Conservation (phyloP, 495 filamentous ascomycete species). For the Xylaria palmicola region DNA sequence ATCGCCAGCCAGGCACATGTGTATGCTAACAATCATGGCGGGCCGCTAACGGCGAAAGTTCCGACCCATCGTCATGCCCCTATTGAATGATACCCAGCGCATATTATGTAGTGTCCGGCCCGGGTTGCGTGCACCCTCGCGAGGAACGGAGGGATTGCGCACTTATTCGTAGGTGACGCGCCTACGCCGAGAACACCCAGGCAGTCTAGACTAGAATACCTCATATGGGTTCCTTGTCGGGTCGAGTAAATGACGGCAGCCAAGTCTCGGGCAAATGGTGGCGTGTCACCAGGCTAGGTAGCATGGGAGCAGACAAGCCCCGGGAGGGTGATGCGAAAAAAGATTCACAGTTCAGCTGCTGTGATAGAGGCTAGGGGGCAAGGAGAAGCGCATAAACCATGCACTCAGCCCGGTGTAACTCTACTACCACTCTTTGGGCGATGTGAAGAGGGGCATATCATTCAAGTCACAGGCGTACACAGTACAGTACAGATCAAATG, state of each 20-base stretch:
- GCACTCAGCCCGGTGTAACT: background rate
- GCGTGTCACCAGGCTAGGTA: background rate
- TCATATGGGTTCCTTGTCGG: background rate
- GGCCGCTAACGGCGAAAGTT: background rate
- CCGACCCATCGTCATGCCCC: background rate
- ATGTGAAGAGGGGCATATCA: background rate
- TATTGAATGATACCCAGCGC: background rate
- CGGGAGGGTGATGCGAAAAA: background rate
- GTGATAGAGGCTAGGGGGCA: background rate
- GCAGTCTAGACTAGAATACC: background rate
- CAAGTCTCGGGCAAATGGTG: background rate
- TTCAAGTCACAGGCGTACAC: background rate
- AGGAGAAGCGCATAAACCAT: background rate
- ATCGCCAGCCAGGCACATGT: slow-evolving; percentile 2
- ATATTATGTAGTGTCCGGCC: background rate
- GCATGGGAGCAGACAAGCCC: background rate
- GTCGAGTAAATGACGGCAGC: background rate
- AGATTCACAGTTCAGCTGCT: background rate
- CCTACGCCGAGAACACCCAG: background rate
- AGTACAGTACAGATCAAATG: background rate
- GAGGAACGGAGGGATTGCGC: no score
- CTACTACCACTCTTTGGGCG: background rate
- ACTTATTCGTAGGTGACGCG: background rate
- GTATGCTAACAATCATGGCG: background rate
- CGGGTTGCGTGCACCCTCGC: slow-evolving; percentile 3